phyloP scores from a whole-genome alignment of 1,139 yeast genomes.

The Entelexis paramagnoliae region DNA sequence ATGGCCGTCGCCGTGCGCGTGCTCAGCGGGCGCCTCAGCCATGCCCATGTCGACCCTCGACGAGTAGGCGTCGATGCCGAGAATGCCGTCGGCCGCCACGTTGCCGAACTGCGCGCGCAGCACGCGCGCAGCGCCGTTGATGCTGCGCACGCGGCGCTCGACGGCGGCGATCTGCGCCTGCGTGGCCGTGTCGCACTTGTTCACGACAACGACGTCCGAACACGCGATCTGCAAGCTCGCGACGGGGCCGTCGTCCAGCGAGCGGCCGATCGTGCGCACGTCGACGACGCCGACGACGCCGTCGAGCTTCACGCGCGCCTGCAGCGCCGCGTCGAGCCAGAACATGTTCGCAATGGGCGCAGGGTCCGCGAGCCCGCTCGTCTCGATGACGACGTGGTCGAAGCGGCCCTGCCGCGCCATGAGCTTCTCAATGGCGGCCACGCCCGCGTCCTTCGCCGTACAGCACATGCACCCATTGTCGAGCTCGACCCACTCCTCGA shows the following conservation, averaged over 20 bases:
- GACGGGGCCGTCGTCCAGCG: constrained; percentile 68
- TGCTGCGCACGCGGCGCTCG: constrained; percentile 39
- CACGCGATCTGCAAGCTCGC: constrained; percentile 85
- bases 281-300: constrained; percentile 92
- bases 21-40: background rate
- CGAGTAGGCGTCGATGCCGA: constrained; percentile 68
- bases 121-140: constrained; percentile 62
- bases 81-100: constrained; percentile 49
- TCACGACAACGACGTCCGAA: constrained; percentile 71
- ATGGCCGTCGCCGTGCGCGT: background rate
- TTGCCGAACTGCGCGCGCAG: constrained; percentile 63
- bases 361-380: constrained; percentile 98
- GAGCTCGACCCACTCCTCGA: constrained; percentile 90
- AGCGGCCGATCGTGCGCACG: constrained; percentile 52
- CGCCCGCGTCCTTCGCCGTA: constrained; percentile 90
- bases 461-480: constrained; percentile 97
- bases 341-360: constrained; percentile 94
- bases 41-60: constrained; percentile 2
- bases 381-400: constrained; percentile 82
- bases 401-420: constrained; percentile 55
- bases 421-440: constrained; percentile 81
- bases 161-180: constrained; percentile 28
- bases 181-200: constrained; percentile 54
- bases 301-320: constrained; percentile 77
- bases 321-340: constrained; percentile 87